These are phyloP conservation scores for Leccinellum rugosiceps DNA, from an alignment of 768 basidiomycete species.

Conservation along the genomic window DNA sequence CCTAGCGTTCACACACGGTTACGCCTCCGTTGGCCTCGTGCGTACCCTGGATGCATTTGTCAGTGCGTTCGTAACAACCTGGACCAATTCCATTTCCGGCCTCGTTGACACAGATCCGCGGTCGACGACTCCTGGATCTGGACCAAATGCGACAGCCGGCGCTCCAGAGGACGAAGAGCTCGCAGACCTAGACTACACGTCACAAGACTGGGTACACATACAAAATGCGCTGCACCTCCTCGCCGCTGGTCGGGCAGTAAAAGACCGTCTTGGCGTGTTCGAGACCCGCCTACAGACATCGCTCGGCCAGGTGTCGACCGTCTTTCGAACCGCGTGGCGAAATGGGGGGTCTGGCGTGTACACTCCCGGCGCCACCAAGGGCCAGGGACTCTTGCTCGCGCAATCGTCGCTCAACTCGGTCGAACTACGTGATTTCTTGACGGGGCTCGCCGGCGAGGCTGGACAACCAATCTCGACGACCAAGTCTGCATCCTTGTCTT, in stretches of 20 bases:
- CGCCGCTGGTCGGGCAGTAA: slow-evolving; percentile 71
- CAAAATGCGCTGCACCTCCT: slow-evolving; percentile 81
- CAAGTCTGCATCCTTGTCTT: slow-evolving; percentile 8
- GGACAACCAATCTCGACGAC: slow-evolving; percentile 1
- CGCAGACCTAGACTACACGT: slow-evolving; percentile 79
- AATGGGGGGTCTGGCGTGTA: slow-evolving; percentile 50
- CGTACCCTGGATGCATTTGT: slow-evolving; percentile 72
- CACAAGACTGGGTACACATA: slow-evolving; percentile 86
- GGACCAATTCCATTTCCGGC: slow-evolving; percentile 50
- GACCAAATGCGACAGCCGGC: slow-evolving; percentile 26
- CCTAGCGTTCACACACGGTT: slow-evolving; percentile 83
- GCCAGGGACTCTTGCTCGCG: slow-evolving; percentile 69
- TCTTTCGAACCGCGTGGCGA: slow-evolving; percentile 53
- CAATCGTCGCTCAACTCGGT: slow-evolving; percentile 84
- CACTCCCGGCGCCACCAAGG: slow-evolving; percentile 58
- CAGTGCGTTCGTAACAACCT: slow-evolving; percentile 63
- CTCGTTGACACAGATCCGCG: slow-evolving; percentile 32
- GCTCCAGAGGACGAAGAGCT: slow-evolving; percentile 52
- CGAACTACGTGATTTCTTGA: slow-evolving; percentile 51
- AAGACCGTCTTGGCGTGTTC: slow-evolving; percentile 63
- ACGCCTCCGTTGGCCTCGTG: slow-evolving; percentile 72
- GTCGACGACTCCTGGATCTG: slow-evolving; percentile 28
- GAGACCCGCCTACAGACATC: slow-evolving; percentile 64
- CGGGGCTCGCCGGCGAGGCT: slow-evolving; percentile 11
- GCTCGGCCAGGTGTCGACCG: slow-evolving; percentile 56